Conservation (phyloP, 495 filamentous ascomycete genomes). For the Recurvomyces mirabilis region DNA sequence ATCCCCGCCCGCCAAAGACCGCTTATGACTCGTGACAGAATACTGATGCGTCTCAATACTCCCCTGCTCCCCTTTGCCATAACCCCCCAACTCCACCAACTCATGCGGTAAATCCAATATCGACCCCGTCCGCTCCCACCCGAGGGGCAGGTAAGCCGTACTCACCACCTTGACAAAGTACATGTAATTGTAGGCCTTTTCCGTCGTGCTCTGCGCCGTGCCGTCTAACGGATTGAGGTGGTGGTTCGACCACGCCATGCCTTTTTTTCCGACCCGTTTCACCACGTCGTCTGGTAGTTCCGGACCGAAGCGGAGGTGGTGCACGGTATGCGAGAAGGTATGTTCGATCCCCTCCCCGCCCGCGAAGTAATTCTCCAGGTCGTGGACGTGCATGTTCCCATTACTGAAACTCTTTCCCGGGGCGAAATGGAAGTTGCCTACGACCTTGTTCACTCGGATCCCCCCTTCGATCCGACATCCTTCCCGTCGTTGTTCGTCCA, state of each 20-base stretch:
- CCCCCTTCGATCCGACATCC: conserved; percentile 91
- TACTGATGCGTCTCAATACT: conserved; percentile 97
- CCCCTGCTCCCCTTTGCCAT: conserved; percentile 52
- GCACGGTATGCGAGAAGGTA: conserved; percentile 83
- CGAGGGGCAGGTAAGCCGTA: conserved; percentile 84
- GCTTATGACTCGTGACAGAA: conserved; percentile 87
- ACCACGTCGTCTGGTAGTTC: conserved; percentile 70
- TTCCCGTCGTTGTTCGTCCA: conserved; percentile 77
- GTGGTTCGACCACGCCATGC: conserved; percentile 70
- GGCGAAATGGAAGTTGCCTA: conserved; percentile 98
- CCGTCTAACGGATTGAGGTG: conserved; percentile 86
- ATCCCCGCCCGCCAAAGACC: conserved; percentile 68
- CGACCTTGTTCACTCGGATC: conserved; percentile 91
- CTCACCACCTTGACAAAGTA: conserved; percentile 98
- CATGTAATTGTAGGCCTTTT: conserved; percentile 89
- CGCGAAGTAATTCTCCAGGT: conserved; percentile 82
- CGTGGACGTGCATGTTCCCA: conserved; percentile 93
- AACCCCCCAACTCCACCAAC: conserved; percentile 48
- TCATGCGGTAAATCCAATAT: conserved; percentile 41
- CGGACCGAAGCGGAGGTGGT: conserved; percentile 84
- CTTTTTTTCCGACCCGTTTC: conserved; percentile 44
- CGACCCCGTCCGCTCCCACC: conserved; percentile 48
- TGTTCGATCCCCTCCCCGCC: conserved; percentile 41
- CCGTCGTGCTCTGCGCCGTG: conserved; percentile 62
- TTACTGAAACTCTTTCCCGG: conserved; percentile 89